Evolutionary conservation across 495 filamentous ascomycete species (phyloP).

Genomic region (Lasiosphaeria ovina): DNA sequence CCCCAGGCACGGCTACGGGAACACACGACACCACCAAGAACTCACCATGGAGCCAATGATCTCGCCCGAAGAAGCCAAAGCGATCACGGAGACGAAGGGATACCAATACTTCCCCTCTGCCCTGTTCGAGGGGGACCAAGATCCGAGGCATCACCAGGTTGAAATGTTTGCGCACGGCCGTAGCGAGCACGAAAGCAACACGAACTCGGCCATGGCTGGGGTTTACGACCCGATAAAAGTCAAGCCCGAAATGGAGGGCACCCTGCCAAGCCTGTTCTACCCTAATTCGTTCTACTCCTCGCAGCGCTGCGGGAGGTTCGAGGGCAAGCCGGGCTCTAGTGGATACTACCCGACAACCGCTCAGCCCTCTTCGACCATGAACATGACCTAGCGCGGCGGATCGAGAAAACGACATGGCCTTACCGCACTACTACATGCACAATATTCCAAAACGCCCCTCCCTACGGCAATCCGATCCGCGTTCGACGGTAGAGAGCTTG

Average conservation of each 20-base stretch:
- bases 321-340: constrained; percentile 42
- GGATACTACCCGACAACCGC: constrained; percentile 47
- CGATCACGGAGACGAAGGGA: constrained; percentile 41
- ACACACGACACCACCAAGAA: constrained; percentile 42
- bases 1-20: constrained; percentile 37
- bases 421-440: not conserved
- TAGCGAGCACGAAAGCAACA: constrained; percentile 34
- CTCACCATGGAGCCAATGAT: constrained; percentile 44
- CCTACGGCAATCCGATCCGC: too few relatives aligned
- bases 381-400: constrained; percentile 24
- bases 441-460: too few relatives aligned
- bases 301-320: constrained; percentile 41
- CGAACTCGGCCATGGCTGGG: constrained; percentile 23
- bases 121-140: constrained; percentile 41
- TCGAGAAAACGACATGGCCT: not conserved
- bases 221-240: constrained; percentile 36
- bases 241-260: constrained; percentile 43
- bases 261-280: constrained; percentile 44
- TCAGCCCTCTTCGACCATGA: constrained; percentile 29
- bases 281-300: constrained; percentile 34
- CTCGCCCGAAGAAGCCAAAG: constrained; percentile 45
- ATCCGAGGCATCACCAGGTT: constrained; percentile 38
- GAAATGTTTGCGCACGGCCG: constrained; percentile 42
- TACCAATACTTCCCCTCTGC: constrained; percentile 49
- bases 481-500: too few relatives aligned